Base-by-base conservation (phyloP, 345 rosid genomes). In the Dovyalis caffra region DNA sequence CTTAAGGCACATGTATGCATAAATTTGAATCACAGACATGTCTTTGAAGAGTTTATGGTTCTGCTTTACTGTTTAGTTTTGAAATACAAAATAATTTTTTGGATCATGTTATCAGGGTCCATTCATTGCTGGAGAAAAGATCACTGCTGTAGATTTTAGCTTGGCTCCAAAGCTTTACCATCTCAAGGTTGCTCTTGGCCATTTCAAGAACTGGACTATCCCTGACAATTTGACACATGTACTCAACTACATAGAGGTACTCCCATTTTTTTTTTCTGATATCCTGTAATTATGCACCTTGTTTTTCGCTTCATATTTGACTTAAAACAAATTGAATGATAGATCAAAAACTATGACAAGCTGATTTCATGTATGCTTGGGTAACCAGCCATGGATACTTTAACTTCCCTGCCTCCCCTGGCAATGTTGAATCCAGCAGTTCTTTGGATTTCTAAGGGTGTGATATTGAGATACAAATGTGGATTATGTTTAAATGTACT, bases 101-200 rank as follows among this genome's bases (percentile, higher is more conserved):
- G 64, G 37, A 67, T n/a, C 47, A 32, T 64, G 70, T 34, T 58
- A 76, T 43, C 86, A 86, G 87, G 97, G 97, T 61, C 97, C 95
- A 47, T 90, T 80, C 53, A 80, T 96, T 78, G 97, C 97, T 21
- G 97, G 97, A 34, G 94, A 84, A 71, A 89, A 86, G 84, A 77
- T 88, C 60, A 83, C 89, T 12, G 97, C 97, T 1, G 91, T 64
- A 72, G 98, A 96, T 85, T 79, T 96, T 62, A 86, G 88, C 87
- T 86, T 95, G 87, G 97, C 87, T 73, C 97, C 99, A 4, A 95
- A 93, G 86, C 86, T 95, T 74, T 92, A 88, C 86, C 99, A 95
- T 83, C 93, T 96, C 3, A 74, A 92, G 85, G 79, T 88, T 15
- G 90, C 91, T 75, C 95, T 92, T 64, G 97, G 88, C 68, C 94